Evolutionary conservation across 345 rosid genomes (phyloP), one percentile per base, ranked within the genome.

Genomic region (Garcia nutans): DNA sequence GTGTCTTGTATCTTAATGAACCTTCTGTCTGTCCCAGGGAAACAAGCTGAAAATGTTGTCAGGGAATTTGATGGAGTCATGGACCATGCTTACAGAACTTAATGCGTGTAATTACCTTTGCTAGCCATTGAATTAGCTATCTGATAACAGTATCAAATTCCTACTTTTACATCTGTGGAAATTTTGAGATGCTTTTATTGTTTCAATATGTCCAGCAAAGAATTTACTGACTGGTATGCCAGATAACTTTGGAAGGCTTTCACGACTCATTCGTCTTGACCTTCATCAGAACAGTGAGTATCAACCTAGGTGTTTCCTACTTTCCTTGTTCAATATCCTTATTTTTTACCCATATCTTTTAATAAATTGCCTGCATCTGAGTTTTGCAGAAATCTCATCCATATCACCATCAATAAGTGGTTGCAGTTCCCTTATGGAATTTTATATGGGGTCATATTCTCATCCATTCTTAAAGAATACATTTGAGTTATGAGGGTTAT

Each of bases 231-330:
- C 60, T 80, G 81, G 79, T 77, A 81, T 95, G 44, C 97, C 99
- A 23, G 92, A 91, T 74, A 86, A 78, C 80, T 81, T 95, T 49
- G 96, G 96, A 82, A 83, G 80, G 75, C 96, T 93, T 84, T 85
- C 92, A 15, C 88, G 83, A 77, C 93, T 95, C 83, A 87, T 95
- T 68, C 90, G 97, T 78, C 91, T 95, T 79, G 97, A 95, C 78
- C 90, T 93, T 83, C 99, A 90, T 78, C 97, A 90, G 80, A 95
- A 95, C 84, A 88, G 99, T 95, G 80, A 89, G 96, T 85, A 76
- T 62, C 41, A 50, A 77, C 22, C 24, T 22, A 56, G 13, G 28
- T 56, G 49, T 67, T 47, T 15, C n/a, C n/a, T n/a, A n/a, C n/a
- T n/a, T n/a, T n/a, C 41, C 59, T 26, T 75, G 1, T 45, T 69